Evolutionary conservation across 768 basidiomycete species (phyloP), one percentile per base, ranked within the genome.

Genomic region (Hemileccinum impolitum): DNA sequence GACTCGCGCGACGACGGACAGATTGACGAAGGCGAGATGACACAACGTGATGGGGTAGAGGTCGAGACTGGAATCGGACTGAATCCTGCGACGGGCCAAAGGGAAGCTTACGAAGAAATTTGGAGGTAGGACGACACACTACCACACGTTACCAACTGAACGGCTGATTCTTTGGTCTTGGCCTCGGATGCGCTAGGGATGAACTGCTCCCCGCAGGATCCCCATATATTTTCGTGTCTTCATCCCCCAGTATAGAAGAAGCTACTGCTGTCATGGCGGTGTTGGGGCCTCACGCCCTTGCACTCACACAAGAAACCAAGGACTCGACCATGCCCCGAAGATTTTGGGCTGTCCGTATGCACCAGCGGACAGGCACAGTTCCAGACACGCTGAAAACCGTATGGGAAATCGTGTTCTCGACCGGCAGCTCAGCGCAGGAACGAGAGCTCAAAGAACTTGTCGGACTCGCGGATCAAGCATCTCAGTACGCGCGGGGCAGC

Each of bases 261-360:
- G 46, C 61, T 17, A 45, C 51, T 4, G 61, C 57, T 12, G 45
- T 50, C 4, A 63, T 65, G 54, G 61, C 63, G 15, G 49, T 65
- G 10, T 32, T 63, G 42, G 62, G 62, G 19, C 42, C 45, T 21
- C 55, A 63, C 42, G 64, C 55, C 4, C 51, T 63, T 42, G 62
- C 62, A 17, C 53, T 66, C 23, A 39, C 59, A 19, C 50, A 7
- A 13, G 59, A 54, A 49, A 15, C 45, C 5, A 47, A 41, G n/a
- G 39, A 17, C 8, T 31, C 39, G 17, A 13, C 37, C 17, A 30
- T 25, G 6, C n/a, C 45, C 17, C 43, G 18, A 19, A 18, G 14
- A 14, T 60, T 60, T 25, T 36, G 19, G 13, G 59, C 59, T 21
- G 59, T 61, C 15, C 59, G 59, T n/a, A 49, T 61, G 59, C 35